phyloP scores from a whole-genome alignment of 1,284 basidiomycete species.

The Cryptococcus wingfieldii region DNA sequence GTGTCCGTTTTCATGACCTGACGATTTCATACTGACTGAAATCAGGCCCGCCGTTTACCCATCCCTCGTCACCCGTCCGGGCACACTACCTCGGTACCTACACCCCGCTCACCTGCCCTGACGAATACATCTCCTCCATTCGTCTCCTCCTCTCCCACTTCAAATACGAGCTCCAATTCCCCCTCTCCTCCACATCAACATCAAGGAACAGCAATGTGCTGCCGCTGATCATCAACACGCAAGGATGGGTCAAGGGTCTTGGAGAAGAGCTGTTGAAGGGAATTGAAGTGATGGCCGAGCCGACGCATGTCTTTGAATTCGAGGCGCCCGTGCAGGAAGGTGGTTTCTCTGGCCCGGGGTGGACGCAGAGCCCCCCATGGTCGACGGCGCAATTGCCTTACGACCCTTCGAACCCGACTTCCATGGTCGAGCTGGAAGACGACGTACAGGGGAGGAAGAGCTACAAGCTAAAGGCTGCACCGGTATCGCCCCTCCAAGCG shows the following conservation, averaged over 20 bases:
- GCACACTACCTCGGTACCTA: conserved; percentile 80
- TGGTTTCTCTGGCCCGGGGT: conserved; percentile 15
- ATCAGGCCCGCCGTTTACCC: conserved; percentile 77
- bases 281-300: conserved; percentile 64
- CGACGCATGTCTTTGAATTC: conserved; percentile 64
- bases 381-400: conserved; percentile 13
- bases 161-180: conserved; percentile 63
- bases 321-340: conserved; percentile 19
- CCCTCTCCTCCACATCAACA: conserved; percentile 18
- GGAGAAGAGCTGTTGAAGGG: conserved; percentile 72
- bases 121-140: conserved; percentile 70
- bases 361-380: conserved; percentile 30
- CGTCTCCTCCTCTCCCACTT: conserved; percentile 67
- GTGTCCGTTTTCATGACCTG: conserved; percentile 11
- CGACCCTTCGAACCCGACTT: conserved; percentile 1
- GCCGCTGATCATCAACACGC: conserved; percentile 89
- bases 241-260: conserved; percentile 94
- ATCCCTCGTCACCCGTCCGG: conserved; percentile 64
- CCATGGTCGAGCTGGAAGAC: not conserved
- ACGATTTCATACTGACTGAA: not conserved
- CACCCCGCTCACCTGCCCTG: conserved; percentile 72
- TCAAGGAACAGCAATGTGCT: conserved; percentile 56
- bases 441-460: not conserved
- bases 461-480: conserved; percentile 35
- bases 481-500: conserved; percentile 45